Conservation (phyloP, 768 basidiomycete genomes). For the Leccinellum rugosiceps region DNA sequence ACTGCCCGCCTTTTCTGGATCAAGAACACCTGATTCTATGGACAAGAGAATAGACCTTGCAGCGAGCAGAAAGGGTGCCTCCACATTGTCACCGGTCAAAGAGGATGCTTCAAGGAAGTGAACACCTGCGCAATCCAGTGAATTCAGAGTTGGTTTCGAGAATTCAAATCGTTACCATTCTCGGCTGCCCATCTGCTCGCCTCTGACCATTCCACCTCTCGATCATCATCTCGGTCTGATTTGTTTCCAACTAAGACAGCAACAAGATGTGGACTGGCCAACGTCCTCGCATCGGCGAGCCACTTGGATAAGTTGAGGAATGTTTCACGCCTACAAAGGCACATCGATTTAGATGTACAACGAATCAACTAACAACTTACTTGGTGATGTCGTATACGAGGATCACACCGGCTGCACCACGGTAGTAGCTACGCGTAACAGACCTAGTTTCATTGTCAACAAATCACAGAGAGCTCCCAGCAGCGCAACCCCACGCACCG, state of each 20-base stretch:
- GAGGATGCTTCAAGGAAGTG: slow-evolving; percentile 95
- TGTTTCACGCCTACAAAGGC: slow-evolving; percentile 69
- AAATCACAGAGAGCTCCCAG: slow-evolving; percentile 5
- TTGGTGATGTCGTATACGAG: slow-evolving; percentile 94
- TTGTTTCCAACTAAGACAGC: slow-evolving; percentile 94
- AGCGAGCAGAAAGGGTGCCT: slow-evolving; percentile 86
- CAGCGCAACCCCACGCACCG: slow-evolving; percentile 45
- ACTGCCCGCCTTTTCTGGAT: slow-evolving; percentile 92
- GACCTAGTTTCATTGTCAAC: slow-evolving; percentile 47
- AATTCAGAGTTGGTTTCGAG: slow-evolving; percentile 1
- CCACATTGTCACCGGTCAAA: slow-evolving; percentile 87
- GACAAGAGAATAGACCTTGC: slow-evolving; percentile 86
- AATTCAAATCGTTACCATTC: slow-evolving; percentile 58
- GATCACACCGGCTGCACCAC: slow-evolving; percentile 88
- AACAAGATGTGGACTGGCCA: slow-evolving; percentile 90
- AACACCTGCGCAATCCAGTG: slow-evolving; percentile 53
- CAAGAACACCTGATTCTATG: slow-evolving; percentile 86
- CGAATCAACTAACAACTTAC: slow-evolving; percentile 35
- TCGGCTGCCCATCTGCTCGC: slow-evolving; percentile 95
- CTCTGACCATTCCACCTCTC: slow-evolving; percentile 95
- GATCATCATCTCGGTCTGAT: slow-evolving; percentile 88
- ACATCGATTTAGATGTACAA: slow-evolving; percentile 3
- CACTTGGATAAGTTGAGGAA: slow-evolving; percentile 83
- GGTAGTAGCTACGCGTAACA: slow-evolving; percentile 93
- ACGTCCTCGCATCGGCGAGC: slow-evolving; percentile 89